phyloP scores from a whole-genome alignment of 805 yeast genomes.

The Wickerhamia fluorescens region DNA sequence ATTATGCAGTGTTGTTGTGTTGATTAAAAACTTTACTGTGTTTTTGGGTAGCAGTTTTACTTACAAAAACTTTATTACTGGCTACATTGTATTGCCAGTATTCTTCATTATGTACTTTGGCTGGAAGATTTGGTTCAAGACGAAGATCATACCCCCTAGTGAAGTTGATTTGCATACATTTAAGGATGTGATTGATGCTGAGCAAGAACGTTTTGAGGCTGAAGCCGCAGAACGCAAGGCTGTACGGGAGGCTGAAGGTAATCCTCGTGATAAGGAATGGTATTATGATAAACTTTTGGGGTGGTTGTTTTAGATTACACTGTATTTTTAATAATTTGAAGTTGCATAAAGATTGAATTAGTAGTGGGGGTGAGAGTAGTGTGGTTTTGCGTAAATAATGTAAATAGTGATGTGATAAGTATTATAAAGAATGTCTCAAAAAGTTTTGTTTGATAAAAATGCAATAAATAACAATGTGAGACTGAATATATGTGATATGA shows the following conservation, averaged over 20 bases:
- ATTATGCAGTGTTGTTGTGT: slow-evolving; percentile 46
- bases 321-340: no score
- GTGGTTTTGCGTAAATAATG: no score
- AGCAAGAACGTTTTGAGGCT: slow-evolving; percentile 23
- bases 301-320: slow-evolving; percentile 34
- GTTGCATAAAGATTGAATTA: no score
- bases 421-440: no score
- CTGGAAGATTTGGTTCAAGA: slow-evolving; percentile 49
- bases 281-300: slow-evolving; percentile 43
- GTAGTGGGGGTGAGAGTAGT: no score
- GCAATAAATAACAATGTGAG: no score
- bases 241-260: slow-evolving; percentile 31
- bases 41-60: slow-evolving; percentile 53
- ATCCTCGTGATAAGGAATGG: slow-evolving; percentile 38
- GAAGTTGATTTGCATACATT: slow-evolving; percentile 58
- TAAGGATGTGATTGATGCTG: slow-evolving; percentile 48
- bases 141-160: slow-evolving; percentile 41
- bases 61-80: slow-evolving; percentile 65
- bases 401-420: no score
- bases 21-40: slow-evolving; percentile 68
- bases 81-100: slow-evolving; percentile 70
- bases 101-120: slow-evolving; percentile 49
- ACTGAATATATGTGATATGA: no score
- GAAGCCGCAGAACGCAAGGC: slow-evolving; percentile 19
- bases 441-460: no score